Evolutionary conservation across 1,284 basidiomycete species (phyloP).

Genomic region (Heterobasidion annosum): DNA sequence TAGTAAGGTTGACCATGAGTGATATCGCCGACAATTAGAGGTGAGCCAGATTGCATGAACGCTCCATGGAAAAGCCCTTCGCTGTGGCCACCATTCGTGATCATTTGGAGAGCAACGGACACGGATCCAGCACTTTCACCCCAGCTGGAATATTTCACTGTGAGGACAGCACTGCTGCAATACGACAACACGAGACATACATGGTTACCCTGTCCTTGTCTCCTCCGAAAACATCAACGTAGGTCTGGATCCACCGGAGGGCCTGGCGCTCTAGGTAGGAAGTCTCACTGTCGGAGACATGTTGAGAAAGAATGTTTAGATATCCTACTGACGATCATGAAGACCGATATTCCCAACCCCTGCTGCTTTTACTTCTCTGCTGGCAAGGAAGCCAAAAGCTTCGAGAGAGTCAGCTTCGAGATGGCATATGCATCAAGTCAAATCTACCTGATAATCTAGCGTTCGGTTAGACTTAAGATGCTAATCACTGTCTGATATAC

Average conservation of each 20-base stretch:
- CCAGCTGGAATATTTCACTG: slow-evolving; percentile 20
- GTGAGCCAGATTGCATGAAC: slow-evolving; percentile 27
- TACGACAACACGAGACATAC: slow-evolving; percentile 21
- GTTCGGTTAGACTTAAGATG: background rate
- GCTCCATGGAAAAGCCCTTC: slow-evolving; percentile 25
- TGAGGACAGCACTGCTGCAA: background rate
- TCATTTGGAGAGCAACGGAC: slow-evolving; percentile 22
- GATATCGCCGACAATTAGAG: slow-evolving; percentile 19
- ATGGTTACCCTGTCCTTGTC: slow-evolving; percentile 39
- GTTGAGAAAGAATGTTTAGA: background rate
- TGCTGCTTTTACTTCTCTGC: slow-evolving; percentile 39
- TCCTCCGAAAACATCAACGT: slow-evolving; percentile 35
- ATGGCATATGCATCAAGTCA: slow-evolving; percentile 1
- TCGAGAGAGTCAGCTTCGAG: background rate
- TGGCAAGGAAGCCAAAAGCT: slow-evolving; percentile 40
- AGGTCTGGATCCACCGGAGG: slow-evolving; percentile 29
- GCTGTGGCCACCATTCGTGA: slow-evolving; percentile 20
- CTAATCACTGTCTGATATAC: background rate
- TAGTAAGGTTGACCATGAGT: slow-evolving; percentile 18
- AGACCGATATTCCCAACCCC: slow-evolving; percentile 47
- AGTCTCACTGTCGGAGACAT: too few species aligned
- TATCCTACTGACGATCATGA: slow-evolving; percentile 34
- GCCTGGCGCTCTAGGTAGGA: slow-evolving; percentile 36
- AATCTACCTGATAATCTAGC: background rate
- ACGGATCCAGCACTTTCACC: slow-evolving; percentile 33